These are phyloP conservation scores for Moesziomyces parantarcticus DNA, from an alignment of 1,284 basidiomycete genomes.

Conservation along the genomic window DNA sequence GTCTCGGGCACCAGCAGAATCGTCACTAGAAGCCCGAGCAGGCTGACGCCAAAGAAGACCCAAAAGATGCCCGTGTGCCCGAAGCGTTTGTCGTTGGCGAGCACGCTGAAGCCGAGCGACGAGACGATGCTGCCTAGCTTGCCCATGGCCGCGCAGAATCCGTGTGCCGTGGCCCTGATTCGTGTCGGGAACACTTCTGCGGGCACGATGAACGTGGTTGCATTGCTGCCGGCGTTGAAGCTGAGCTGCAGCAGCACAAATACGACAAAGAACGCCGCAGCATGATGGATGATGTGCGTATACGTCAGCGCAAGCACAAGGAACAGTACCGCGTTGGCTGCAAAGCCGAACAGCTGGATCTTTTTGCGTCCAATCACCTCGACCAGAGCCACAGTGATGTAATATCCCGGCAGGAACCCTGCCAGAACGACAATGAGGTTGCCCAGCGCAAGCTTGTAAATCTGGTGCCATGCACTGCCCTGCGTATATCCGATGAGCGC, in stretches of 20 bases:
- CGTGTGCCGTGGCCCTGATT: constrained; percentile 70
- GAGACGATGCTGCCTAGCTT: constrained; percentile 71
- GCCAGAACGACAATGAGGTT: constrained; percentile 47
- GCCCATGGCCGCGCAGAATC: constrained; percentile 70
- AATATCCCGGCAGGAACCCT: constrained; percentile 62
- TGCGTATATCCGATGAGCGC: constrained; percentile 75
- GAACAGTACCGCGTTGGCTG: constrained; percentile 56
- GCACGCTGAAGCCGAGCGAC: constrained; percentile 61
- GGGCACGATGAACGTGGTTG: constrained; percentile 82
- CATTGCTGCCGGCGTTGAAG: constrained; percentile 75
- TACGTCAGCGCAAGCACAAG: constrained; percentile 60
- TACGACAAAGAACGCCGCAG: constrained; percentile 77
- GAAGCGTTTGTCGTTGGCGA: constrained; percentile 21
- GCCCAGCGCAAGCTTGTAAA: constrained; percentile 72
- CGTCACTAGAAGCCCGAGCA: constrained; percentile 44
- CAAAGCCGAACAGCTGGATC: constrained; percentile 62
- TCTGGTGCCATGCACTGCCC: constrained; percentile 66
- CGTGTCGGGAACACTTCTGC: constrained; percentile 82
- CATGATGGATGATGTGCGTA: constrained; percentile 60
- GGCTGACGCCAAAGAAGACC: constrained; percentile 51
- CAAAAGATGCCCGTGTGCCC: constrained; percentile 52
- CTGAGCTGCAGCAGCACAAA: constrained; percentile 75
- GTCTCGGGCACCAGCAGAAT: constrained; percentile 47
- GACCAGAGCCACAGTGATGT: constrained; percentile 43
- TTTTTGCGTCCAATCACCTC: constrained; percentile 58